Conservation (phyloP, 495 filamentous ascomycete genomes). For the Lindgomyces ingoldianus region DNA sequence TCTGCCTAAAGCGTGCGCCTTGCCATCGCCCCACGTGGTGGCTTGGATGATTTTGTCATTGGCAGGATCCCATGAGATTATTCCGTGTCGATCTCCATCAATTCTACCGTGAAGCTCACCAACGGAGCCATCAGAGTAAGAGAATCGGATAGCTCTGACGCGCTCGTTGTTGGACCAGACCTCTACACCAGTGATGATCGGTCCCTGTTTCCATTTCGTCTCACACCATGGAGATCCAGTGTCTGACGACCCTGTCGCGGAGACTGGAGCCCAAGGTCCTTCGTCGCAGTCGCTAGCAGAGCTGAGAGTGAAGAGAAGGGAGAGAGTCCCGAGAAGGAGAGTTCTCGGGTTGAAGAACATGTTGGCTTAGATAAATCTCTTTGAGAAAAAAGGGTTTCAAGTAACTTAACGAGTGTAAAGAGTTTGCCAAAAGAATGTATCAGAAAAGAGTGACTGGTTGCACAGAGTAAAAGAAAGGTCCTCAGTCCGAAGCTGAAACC, state of each 20-base stretch:
- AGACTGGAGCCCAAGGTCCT: background rate
- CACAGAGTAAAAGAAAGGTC: background rate
- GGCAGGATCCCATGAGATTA: background rate
- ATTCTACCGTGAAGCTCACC: background rate
- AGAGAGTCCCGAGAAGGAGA: background rate
- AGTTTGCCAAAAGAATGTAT: background rate
- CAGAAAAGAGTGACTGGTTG: background rate
- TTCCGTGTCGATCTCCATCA: background rate
- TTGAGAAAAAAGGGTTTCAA: background rate
- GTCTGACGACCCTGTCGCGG: background rate
- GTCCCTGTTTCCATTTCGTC: background rate
- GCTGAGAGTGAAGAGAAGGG: background rate
- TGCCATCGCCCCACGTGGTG: background rate
- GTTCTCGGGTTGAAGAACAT: background rate
- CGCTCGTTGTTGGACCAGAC: constrained; percentile 2
- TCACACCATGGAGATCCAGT: background rate
- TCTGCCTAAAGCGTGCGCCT: background rate
- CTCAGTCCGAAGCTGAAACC: too few relatives aligned
- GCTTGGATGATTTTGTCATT: background rate
- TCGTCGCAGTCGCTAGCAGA: background rate
- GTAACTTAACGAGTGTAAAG: too few relatives aligned
- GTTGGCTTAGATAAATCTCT: background rate
- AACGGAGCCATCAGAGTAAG: background rate
- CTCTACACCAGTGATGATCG: background rate
- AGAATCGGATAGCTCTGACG: background rate